Evolutionary conservation across 31 red algal species (phyloP).

Genomic region (Endocladia muricata): DNA sequence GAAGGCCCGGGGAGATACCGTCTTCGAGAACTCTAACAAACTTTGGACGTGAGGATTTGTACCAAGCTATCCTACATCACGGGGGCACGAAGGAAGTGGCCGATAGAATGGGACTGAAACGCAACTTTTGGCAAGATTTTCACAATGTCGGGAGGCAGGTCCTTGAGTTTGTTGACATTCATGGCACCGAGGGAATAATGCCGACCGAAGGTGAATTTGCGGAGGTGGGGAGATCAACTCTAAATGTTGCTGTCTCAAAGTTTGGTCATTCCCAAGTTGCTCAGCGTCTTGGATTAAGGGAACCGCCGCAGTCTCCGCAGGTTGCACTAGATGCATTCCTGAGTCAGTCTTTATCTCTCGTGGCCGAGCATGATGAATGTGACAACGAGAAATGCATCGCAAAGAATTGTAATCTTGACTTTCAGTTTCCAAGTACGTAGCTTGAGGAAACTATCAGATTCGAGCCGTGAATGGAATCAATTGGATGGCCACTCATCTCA

Average conservation of each 20-base stretch:
- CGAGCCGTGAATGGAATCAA: too few species aligned
- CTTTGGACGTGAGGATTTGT: slow-evolving; percentile 30
- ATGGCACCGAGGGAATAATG: slow-evolving; percentile 72
- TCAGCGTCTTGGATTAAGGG: slow-evolving; percentile 27
- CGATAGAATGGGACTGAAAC: slow-evolving; percentile 41
- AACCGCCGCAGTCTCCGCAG: slow-evolving; percentile 1
- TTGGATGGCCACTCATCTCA: neutral
- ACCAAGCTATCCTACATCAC: slow-evolving; percentile 41
- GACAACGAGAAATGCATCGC: neutral
- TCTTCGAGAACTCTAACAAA: slow-evolving; percentile 12
- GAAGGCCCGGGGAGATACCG: slow-evolving; percentile 23
- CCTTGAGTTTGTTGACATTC: slow-evolving; percentile 52
- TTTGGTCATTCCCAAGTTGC: slow-evolving; percentile 51
- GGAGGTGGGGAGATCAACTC: slow-evolving; percentile 28
- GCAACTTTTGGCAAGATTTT: slow-evolving; percentile 57
- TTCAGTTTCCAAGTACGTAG: too few species aligned
- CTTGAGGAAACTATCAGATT: too few species aligned
- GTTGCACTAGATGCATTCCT: neutral
- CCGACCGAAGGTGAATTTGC: slow-evolving; percentile 64
- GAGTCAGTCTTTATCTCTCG: neutral
- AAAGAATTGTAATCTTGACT: neutral
- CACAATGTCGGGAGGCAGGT: slow-evolving; percentile 45
- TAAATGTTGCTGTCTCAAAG: slow-evolving; percentile 49
- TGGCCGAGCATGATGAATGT: neutral
- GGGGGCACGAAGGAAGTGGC: slow-evolving; percentile 33